Conservation (phyloP, 2,329 filamentous ascomycete species). For the Diplocarpon mali region DNA sequence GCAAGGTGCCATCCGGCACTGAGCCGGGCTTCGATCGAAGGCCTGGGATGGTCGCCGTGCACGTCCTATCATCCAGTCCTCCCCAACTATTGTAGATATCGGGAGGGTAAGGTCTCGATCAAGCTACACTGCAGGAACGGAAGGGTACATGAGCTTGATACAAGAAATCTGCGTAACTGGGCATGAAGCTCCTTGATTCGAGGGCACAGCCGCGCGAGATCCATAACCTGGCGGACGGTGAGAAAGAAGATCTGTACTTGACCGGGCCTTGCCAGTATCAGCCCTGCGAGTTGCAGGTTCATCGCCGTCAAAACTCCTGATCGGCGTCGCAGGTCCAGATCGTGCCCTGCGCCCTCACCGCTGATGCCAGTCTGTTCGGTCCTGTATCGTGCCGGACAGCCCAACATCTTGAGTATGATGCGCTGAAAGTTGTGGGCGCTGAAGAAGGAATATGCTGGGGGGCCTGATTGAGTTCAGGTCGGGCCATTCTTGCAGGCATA, state of each 20-base stretch:
- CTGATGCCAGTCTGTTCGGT: conserved; percentile 11
- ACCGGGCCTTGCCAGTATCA: conserved; percentile 13
- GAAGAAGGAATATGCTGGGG: conserved; percentile 1
- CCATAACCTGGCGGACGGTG: conserved; percentile 9
- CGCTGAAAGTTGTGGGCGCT: not conserved
- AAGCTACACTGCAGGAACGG: conserved; percentile 24
- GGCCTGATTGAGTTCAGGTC: not conserved
- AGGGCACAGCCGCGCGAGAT: conserved; percentile 14
- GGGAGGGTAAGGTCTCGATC: conserved; percentile 15
- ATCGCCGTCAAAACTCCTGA: conserved; percentile 4
- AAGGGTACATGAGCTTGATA: conserved; percentile 20
- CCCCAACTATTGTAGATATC: conserved; percentile 13
- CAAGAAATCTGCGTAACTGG: conserved; percentile 10
- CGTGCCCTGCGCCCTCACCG: conserved; percentile 12
- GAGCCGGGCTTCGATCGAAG: not conserved
- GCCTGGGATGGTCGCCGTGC: conserved; percentile 1
- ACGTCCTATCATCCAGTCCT: conserved; percentile 12
- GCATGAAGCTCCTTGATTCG: conserved; percentile 21
- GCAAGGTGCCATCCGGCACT: not conserved
- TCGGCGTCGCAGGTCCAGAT: conserved; percentile 3
- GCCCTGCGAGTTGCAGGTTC: conserved; percentile 23
- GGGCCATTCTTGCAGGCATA: not conserved
- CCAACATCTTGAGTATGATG: conserved; percentile 15
- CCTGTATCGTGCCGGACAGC: conserved; percentile 6
- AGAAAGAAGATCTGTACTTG: not conserved